These are phyloP conservation scores for Scutellaria barbata DNA, from an alignment of 257 asterid species.

Conservation along the genomic window DNA sequence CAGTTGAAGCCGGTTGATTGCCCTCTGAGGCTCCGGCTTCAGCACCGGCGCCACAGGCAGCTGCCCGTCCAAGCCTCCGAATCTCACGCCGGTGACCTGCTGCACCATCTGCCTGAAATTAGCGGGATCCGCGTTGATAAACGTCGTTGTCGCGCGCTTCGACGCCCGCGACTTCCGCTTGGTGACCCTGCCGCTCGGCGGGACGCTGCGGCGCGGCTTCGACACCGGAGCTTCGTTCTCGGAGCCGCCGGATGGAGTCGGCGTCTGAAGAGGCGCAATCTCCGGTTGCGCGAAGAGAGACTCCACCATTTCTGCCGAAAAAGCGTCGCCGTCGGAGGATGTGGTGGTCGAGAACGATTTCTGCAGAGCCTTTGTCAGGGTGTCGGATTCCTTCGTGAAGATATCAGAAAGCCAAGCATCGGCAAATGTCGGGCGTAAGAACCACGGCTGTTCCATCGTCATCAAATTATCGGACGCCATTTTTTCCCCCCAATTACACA, in stretches of 20 bases:
- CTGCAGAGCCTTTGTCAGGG: slow-evolving; percentile 63
- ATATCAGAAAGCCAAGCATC: slow-evolving; percentile 69
- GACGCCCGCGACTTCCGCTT: slow-evolving; percentile 85
- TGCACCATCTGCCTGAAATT: slow-evolving; percentile 95
- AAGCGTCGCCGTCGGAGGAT: slow-evolving; percentile 41
- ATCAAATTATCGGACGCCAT: slow-evolving; percentile 70
- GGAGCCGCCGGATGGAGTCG: slow-evolving; percentile 62
- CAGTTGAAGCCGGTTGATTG: slow-evolving; percentile 38
- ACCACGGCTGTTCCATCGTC: slow-evolving; percentile 66
- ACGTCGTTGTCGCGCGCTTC: slow-evolving; percentile 75
- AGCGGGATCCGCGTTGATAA: slow-evolving; percentile 81
- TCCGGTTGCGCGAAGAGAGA: slow-evolving; percentile 45
- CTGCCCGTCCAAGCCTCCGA: slow-evolving; percentile 47
- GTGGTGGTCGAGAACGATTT: slow-evolving; percentile 43
- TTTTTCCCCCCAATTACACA: slow-evolving; percentile 3
- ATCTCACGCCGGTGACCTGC: slow-evolving; percentile 80
- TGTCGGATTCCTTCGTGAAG: slow-evolving; percentile 59
- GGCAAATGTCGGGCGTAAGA: slow-evolving; percentile 52
- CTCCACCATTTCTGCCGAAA: slow-evolving; percentile 46
- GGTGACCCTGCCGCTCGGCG: slow-evolving; percentile 58
- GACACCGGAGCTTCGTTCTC: slow-evolving; percentile 57
- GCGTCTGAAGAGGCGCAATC: slow-evolving; percentile 43
- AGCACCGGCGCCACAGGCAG: slow-evolving; percentile 42
- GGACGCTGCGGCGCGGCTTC: slow-evolving; percentile 41
- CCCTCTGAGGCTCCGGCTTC: slow-evolving; percentile 72